Evolutionary conservation across 805 yeast genomes (phyloP), one percentile per base, ranked within the genome.

Genomic region (Cyberlindnera amylophila): DNA sequence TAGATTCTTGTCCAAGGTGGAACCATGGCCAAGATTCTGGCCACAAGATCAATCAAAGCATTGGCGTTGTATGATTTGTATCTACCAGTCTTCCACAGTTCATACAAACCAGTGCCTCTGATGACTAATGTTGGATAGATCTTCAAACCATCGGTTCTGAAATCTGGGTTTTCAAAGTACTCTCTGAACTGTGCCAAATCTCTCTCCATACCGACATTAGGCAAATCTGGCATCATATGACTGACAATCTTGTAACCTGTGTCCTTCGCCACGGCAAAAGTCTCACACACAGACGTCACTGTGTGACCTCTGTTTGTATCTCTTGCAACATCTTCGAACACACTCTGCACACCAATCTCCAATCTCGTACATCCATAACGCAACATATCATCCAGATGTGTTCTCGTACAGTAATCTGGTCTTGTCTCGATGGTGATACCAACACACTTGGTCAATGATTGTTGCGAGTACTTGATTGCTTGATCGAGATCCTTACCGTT

Each of bases 1-100:
- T 93, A 93, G 55, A 93, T 93, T 67, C 99, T 81, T 3, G 99
- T 93, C 99, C 99, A 93, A 4, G 99, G 99, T 19, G 99, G 99
- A 6, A 93, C 98, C 45, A 93, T 71, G 0, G 98, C 96, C 71
- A 93, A 69, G 41, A 93, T 91, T 58, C 98, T 78, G 0, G 99
- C 99, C 38, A 93, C 97, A 47, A 93, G 71, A 63, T 93, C 99
- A 37, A 93, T 86, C 54, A 93, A 71, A 7, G 91, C 96, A 58
- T 89, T 88, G 31, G 98, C 96, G 58, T 90, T 87, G 63, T 93
- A 93, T 2, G 96, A 88, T 65, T 86, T 85, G 68, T 93, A 93
- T 48, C 87, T 75, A 4, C 98, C 99, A 36, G 87, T 86, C 62
- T 93, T 93, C 99, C 99, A 93, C 40, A 93, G 74, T 67, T 93